Evolutionary conservation across 2,329 filamentous ascomycete genomes (phyloP).

Genomic region (Dactylellina parvicollis): DNA sequence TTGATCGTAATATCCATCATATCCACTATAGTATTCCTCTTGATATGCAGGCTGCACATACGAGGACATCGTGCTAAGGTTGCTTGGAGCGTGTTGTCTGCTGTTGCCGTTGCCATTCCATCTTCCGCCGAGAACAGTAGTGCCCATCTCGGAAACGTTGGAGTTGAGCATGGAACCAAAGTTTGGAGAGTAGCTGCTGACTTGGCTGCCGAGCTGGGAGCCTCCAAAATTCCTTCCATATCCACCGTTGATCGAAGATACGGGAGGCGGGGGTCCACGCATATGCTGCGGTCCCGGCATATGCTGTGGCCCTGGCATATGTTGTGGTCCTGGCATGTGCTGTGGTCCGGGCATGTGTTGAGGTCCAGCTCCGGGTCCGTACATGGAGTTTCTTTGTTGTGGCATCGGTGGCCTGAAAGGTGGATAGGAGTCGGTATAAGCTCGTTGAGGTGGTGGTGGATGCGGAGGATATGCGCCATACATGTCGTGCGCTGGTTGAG

Average conservation of each 20-base stretch:
- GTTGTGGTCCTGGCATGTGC: conserved; percentile 18
- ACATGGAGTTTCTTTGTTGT: conserved; percentile 42
- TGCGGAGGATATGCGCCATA: conserved; percentile 25
- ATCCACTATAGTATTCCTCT: conserved; percentile 39
- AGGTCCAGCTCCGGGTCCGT: conserved; percentile 13
- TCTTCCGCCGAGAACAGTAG: conserved; percentile 44
- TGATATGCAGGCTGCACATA: conserved; percentile 31
- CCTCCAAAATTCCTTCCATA: conserved; percentile 40
- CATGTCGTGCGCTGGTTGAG: conserved; percentile 16
- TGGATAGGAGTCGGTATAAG: conserved; percentile 35
- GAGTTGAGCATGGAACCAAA: conserved; percentile 49
- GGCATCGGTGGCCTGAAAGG: conserved; percentile 28
- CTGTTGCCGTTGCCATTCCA: conserved; percentile 22
- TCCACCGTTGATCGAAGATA: conserved; percentile 22
- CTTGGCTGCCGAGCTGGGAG: conserved; percentile 26
- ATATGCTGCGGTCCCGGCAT: neutral
- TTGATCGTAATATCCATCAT: conserved; percentile 49
- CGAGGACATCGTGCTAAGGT: conserved; percentile 49
- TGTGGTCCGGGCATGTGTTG: neutral
- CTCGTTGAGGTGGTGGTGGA: conserved; percentile 29
- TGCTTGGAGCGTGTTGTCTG: conserved; percentile 38
- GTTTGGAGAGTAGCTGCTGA: conserved; percentile 45
- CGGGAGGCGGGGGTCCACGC: conserved; percentile 13
- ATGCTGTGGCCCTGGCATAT: neutral
- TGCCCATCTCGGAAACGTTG: conserved; percentile 38